Evolutionary conservation across 2,329 filamentous ascomycete species (phyloP).

Genomic region (Coniella lustricola): DNA sequence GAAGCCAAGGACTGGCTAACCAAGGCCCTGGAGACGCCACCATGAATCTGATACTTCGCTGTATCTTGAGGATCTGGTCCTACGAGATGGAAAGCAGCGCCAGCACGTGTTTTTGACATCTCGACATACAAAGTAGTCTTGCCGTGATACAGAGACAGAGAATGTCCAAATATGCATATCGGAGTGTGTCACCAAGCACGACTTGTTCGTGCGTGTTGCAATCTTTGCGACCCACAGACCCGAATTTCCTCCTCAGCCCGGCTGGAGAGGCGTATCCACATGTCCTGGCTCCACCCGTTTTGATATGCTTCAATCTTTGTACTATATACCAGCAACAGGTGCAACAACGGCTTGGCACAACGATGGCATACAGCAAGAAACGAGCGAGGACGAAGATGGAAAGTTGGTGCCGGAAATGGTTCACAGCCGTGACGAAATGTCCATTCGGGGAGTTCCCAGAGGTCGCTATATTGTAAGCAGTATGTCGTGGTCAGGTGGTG

Average conservation of each 20-base stretch:
- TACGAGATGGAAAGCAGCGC: too few species aligned
- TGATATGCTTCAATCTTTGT: background rate
- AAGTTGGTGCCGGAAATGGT: too few species aligned
- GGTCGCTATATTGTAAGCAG: too few species aligned
- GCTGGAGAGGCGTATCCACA: background rate
- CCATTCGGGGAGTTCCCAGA: too few species aligned
- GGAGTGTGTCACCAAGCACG: slow-evolving; percentile 7
- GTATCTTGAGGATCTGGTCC: too few species aligned
- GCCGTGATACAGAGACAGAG: slow-evolving; percentile 13
- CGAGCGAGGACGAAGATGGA: too few species aligned
- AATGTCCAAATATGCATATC: slow-evolving; percentile 6
- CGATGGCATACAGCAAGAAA: too few species aligned
- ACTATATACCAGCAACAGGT: background rate
- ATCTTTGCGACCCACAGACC: background rate
- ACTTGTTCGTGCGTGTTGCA: slow-evolving; percentile 3
- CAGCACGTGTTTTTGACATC: too few species aligned
- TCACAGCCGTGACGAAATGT: too few species aligned
- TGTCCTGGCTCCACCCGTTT: background rate
- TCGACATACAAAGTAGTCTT: slow-evolving; percentile 6
- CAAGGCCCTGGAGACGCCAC: too few species aligned
- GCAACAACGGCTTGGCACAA: background rate
- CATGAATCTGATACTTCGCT: background rate
- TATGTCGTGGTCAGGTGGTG: too few species aligned
- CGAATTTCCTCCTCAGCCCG: background rate
- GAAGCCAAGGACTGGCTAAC: too few species aligned